A percentile compares a stretch with the other conserved stretches of the same genome.
phyloP scores from a whole-genome alignment of 208 protist genomes.

The Porcisia hertigi region DNA sequence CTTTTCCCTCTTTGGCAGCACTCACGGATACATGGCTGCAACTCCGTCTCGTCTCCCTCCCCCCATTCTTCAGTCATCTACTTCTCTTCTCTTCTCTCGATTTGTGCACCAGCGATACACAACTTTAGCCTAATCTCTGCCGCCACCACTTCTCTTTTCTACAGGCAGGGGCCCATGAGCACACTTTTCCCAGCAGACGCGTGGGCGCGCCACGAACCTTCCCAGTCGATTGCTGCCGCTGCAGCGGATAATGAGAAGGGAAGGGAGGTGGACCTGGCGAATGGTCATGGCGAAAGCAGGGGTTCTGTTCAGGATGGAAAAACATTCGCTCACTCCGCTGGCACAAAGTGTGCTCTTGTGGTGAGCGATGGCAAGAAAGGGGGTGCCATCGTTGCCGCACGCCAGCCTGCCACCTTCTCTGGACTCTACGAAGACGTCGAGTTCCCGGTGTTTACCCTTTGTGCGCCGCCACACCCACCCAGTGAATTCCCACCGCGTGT shows the following conservation, averaged over 20 bases:
- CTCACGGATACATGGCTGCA: not conserved
- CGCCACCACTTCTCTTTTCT: not conserved
- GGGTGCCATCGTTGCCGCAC: not conserved
- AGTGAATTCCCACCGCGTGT: slow-evolving; percentile 61
- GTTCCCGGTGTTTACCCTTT: slow-evolving; percentile 67
- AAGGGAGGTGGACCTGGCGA: not conserved
- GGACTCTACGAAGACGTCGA: slow-evolving; percentile 66
- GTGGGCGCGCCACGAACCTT: slow-evolving; percentile 20
- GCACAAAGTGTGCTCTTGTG: not conserved
- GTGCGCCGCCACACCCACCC: slow-evolving; percentile 66
- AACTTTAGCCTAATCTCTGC: not conserved
- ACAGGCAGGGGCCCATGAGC: slow-evolving; percentile 13
- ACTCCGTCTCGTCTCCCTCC: not conserved
- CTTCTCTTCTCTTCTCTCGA: not conserved
- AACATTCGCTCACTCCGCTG: not conserved
- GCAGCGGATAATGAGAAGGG: slow-evolving; percentile 1
- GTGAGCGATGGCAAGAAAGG: not conserved
- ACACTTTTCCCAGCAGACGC: slow-evolving; percentile 7
- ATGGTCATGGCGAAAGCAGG: not conserved
- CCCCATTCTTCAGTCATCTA: not conserved
- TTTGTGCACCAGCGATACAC: not conserved
- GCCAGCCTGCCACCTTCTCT: slow-evolving; percentile 13
- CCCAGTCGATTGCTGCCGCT: not conserved
- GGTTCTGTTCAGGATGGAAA: not conserved
- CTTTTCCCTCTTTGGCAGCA: not conserved